Evolutionary conservation across 2,329 filamentous ascomycete genomes (phyloP), one percentile per base, ranked within the genome.

Genomic region (Macrophomina pseudophaseolina): DNA sequence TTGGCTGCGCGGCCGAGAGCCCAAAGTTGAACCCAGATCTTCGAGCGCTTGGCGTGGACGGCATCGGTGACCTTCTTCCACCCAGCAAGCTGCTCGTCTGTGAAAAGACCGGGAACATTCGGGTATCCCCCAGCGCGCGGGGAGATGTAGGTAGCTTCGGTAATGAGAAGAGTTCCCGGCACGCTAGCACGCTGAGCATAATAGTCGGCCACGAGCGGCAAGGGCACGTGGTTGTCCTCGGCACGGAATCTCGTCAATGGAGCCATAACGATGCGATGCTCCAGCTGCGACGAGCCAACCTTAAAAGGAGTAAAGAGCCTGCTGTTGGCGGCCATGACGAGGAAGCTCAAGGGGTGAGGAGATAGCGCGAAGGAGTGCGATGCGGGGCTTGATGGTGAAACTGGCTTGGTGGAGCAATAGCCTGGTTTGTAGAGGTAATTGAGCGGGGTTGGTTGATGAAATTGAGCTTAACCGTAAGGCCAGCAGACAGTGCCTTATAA

Each of bases 1-100:
- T 80, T 75, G 0, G 85, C 85, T 3, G 83, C 82, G 3, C 89
- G 84, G 4, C 90, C 88, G 5, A 87, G 78, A 0, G 83, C 84
- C 82, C 87, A 90, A 0, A 91, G 79, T 72, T 91, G 90, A 1
- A 83, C 74, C 76, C 82, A 90, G 62, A 91, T 87, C 72, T 82
- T 86, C 18, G 82, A 84, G 5, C 85, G 85, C 71, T 88, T 88
- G 28, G 80, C 80, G 73, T 92, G 90, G 0, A 91, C 87, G 0
- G 84, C 85, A 32, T 87, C 83, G 2, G 85, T 88, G 49, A 91
- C 79, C 14, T 82, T 77, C 68, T 83, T 86, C 89, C 89, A 91
- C 0, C 80, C 84, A 1, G 80, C 81, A 49, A 89, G 80, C 67
- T 90, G 87, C n/a, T 80, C 82, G 8, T 72, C 66, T 35, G 63